Evolutionary conservation across 352 stramenopile species (phyloP).

Genomic region (Pythium phragmiticola): DNA sequence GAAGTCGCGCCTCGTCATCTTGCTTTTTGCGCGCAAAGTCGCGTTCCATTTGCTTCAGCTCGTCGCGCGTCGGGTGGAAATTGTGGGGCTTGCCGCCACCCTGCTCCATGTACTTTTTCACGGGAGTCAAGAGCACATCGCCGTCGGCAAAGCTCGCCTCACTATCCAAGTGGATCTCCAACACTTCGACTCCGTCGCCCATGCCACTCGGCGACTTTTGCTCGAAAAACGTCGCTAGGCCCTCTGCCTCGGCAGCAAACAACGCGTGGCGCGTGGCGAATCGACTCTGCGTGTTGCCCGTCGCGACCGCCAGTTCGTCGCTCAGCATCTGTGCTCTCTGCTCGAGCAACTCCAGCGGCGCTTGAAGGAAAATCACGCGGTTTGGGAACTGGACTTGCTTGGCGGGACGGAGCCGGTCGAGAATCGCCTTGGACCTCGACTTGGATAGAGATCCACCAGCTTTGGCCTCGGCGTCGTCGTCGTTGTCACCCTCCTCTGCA

Average conservation of each 20-base stretch:
- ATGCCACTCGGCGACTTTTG: slow-evolving; percentile 18
- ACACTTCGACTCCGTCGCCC: slow-evolving; percentile 48
- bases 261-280: slow-evolving; percentile 53
- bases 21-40: slow-evolving; percentile 45
- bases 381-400: slow-evolving; percentile 55
- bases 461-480: slow-evolving; percentile 17
- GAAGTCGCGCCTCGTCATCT: slow-evolving; percentile 40
- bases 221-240: slow-evolving; percentile 68
- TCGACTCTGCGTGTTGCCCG: slow-evolving; percentile 57
- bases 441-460: slow-evolving; percentile 19
- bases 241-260: slow-evolving; percentile 51
- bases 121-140: slow-evolving; percentile 40
- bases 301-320: slow-evolving; percentile 53
- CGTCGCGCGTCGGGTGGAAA: slow-evolving; percentile 78
- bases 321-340: slow-evolving; percentile 48
- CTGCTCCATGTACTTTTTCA: slow-evolving; percentile 77
- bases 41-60: slow-evolving; percentile 47
- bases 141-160: slow-evolving; percentile 42
- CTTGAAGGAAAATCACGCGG: slow-evolving; percentile 63
- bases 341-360: slow-evolving; percentile 49
- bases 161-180: slow-evolving; percentile 55
- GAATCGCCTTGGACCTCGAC: slow-evolving; percentile 41
- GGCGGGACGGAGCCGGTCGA: slow-evolving; percentile 41
- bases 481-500: slow-evolving; percentile 23
- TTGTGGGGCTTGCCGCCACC: slow-evolving; percentile 68